Conservation (phyloP, 768 basidiomycete genomes). For the Pleurotus tuoliensis region DNA sequence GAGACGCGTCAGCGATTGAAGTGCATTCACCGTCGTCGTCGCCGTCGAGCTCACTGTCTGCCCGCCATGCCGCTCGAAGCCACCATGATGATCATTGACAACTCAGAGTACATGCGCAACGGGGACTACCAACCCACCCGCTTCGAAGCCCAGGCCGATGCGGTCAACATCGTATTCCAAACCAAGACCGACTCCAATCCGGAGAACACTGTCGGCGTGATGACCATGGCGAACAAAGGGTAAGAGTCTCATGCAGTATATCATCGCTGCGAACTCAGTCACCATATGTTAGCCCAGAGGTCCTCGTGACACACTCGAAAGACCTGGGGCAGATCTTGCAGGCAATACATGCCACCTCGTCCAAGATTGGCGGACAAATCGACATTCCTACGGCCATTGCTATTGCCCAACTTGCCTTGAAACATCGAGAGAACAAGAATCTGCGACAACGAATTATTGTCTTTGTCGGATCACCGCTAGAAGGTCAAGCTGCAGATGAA, state of each 20-base stretch:
- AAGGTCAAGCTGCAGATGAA: conserved; percentile 66
- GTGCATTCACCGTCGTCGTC: conserved; percentile 9
- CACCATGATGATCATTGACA: conserved; percentile 96
- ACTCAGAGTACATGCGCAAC: conserved; percentile 96
- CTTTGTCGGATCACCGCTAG: conserved; percentile 88
- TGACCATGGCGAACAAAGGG: conserved; percentile 99
- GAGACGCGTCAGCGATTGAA: conserved; percentile 7
- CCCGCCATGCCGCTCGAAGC: conserved; percentile 92
- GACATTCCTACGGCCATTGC: conserved; percentile 90
- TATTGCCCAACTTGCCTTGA: conserved; percentile 92
- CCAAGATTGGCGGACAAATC: conserved; percentile 74
- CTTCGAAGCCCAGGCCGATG: conserved; percentile 89
- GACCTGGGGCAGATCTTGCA: conserved; percentile 89
- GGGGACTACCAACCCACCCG: conserved; percentile 87
- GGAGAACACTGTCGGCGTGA: conserved; percentile 94
- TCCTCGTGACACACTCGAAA: conserved; percentile 93
- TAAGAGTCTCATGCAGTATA: conserved; percentile 30
- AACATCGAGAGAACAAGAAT: conserved; percentile 98
- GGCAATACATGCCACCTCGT: conserved; percentile 67
- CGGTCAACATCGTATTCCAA: conserved; percentile 85
- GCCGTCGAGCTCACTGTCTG: background rate
- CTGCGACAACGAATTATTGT: conserved; percentile 93
- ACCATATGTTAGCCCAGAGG: conserved; percentile 67
- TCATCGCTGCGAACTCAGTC: conserved; percentile 1
- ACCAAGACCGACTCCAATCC: conserved; percentile 95